phyloP scores from a whole-genome alignment of 192 early-diverging fungal genomes.

The Podochytrium sp. region DNA sequence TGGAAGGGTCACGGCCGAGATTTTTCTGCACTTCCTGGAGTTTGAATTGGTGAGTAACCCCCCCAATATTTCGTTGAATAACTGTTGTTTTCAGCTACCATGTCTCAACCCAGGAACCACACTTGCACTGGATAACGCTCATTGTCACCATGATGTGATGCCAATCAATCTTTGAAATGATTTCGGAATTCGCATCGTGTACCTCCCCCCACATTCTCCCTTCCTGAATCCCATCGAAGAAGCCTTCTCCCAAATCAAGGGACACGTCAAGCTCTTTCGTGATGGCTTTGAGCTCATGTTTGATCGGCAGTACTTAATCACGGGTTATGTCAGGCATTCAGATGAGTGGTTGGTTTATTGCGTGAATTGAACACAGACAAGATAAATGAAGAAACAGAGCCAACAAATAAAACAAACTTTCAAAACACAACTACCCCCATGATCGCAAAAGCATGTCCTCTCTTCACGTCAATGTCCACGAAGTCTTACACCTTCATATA shows the following conservation, averaged over 20 bases:
- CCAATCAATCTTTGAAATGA: background rate
- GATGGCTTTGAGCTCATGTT: background rate
- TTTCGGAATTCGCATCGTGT: background rate
- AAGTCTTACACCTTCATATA: background rate
- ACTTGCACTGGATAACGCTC: background rate
- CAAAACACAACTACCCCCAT: background rate
- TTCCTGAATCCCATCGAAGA: conserved; percentile 16
- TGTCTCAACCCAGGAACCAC: background rate
- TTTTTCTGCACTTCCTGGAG: conserved; percentile 9
- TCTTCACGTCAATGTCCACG: background rate
- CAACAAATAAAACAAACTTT: background rate
- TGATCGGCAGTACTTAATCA: background rate
- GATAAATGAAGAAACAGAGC: no score
- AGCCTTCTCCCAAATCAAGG: background rate
- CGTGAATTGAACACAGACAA: background rate
- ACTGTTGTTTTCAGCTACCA: background rate
- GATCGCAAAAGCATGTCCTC: conserved; percentile 1
- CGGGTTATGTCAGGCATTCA: background rate
- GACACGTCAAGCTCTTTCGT: background rate
- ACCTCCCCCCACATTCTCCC: conserved; percentile 1
- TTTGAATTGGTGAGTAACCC: background rate
- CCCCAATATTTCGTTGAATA: background rate
- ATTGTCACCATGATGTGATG: background rate
- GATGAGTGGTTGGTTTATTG: background rate
- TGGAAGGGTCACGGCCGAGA: background rate